Percentiles rank a stretch among this genome's conserved stretches.
Conservation (phyloP, 2,329 filamentous ascomycete species). For the Epichloe festucae region DNA sequence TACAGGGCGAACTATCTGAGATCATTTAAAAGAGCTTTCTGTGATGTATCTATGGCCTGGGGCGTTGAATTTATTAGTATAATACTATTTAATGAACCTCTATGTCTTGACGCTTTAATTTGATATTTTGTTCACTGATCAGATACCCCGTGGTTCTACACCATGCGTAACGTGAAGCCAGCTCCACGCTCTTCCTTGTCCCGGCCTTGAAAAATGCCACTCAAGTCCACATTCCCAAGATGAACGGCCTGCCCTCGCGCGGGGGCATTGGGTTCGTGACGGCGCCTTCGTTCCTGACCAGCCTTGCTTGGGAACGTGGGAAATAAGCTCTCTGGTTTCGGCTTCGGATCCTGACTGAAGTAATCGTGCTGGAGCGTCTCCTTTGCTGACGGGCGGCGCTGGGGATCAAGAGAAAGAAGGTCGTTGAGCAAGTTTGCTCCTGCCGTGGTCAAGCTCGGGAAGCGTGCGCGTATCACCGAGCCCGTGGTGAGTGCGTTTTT, state of each 20-base stretch:
- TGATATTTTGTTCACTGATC: neutral
- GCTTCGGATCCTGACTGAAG: constrained; percentile 78
- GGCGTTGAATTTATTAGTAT: constrained; percentile 1
- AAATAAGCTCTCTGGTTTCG: constrained; percentile 85
- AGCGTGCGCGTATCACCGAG: constrained; percentile 58
- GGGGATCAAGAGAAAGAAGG: constrained; percentile 65
- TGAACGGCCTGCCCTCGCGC: constrained; percentile 55
- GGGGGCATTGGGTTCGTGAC: constrained; percentile 68
- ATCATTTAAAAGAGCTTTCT: neutral
- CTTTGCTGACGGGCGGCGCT: constrained; percentile 52
- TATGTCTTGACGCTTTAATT: neutral
- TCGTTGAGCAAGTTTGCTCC: constrained; percentile 57
- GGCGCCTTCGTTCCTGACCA: constrained; percentile 69
- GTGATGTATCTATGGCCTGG: constrained; percentile 1
- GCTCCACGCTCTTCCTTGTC: constrained; percentile 53
- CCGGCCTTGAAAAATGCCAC: constrained; percentile 55
- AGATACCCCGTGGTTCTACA: constrained; percentile 12
- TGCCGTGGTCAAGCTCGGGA: constrained; percentile 67
- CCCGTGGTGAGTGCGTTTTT: constrained; percentile 26
- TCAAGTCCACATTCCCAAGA: constrained; percentile 49
- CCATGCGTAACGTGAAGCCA: constrained; percentile 53
- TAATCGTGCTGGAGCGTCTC: constrained; percentile 71
- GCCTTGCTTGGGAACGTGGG: constrained; percentile 95
- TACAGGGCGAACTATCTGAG: neutral
- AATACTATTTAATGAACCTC: neutral